Conservation (phyloP, 2,329 filamentous ascomycete genomes). For the Bipolaris oryzae region DNA sequence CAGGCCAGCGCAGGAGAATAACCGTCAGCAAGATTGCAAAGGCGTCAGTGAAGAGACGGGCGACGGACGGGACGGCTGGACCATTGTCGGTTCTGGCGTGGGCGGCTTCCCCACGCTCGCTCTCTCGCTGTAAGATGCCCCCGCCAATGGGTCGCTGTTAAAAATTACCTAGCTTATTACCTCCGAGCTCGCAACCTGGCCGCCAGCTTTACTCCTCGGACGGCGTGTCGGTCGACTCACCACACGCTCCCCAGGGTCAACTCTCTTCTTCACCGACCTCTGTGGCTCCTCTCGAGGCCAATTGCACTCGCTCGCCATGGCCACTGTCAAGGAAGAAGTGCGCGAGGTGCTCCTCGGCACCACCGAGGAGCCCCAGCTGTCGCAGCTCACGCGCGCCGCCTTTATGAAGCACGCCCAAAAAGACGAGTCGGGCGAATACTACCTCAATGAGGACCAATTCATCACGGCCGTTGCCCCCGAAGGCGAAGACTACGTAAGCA, state of each 20-base stretch:
- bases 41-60: not conserved
- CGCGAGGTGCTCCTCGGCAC: slow-evolving; percentile 69
- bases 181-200: slow-evolving; percentile 36
- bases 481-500: slow-evolving; percentile 86
- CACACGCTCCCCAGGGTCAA: slow-evolving; percentile 20
- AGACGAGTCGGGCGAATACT: slow-evolving; percentile 77
- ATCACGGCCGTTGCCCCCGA: slow-evolving; percentile 86
- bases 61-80: not conserved
- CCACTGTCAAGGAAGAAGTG: slow-evolving; percentile 72
- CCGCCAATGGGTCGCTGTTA: slow-evolving; percentile 29
- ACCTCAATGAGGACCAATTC: slow-evolving; percentile 85
- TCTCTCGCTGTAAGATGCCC: slow-evolving; percentile 20
- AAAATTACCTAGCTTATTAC: slow-evolving; percentile 26
- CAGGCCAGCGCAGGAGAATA: not conserved
- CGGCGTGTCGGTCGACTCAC: slow-evolving; percentile 34
- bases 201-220: slow-evolving; percentile 23
- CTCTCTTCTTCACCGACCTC: slow-evolving; percentile 20
- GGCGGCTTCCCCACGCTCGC: slow-evolving; percentile 42
- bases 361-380: slow-evolving; percentile 65
- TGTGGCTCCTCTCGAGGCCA: slow-evolving; percentile 24
- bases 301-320: slow-evolving; percentile 43
- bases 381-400: slow-evolving; percentile 73
- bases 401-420: slow-evolving; percentile 79
- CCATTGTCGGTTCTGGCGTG: slow-evolving; percentile 5
- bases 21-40: not conserved